A percentile compares a stretch with the other conserved stretches of the same genome.
phyloP scores from a whole-genome alignment of 148 eudicot species.

The Spergularia marina region DNA sequence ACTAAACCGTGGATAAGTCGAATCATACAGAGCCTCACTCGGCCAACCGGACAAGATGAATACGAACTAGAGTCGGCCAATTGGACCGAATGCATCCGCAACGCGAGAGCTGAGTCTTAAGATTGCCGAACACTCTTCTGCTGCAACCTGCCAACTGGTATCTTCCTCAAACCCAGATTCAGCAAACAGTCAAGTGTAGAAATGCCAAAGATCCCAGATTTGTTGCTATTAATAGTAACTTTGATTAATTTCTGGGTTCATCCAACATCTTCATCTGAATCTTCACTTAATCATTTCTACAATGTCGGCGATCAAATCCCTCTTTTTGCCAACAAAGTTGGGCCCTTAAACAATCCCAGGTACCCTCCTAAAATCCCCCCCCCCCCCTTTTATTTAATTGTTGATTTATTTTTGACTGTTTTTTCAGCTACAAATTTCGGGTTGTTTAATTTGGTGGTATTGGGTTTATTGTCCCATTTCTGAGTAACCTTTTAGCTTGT shows the following conservation, averaged over 20 bases:
- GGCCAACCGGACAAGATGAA: too few species aligned
- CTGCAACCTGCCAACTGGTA: too few species aligned
- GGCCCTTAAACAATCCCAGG: constrained; percentile 89
- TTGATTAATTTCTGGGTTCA: constrained; percentile 20
- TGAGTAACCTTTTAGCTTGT: neutral
- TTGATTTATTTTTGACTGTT: too few species aligned
- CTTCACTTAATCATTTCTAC: constrained; percentile 41
- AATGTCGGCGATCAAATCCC: constrained; percentile 79
- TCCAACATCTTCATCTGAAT: constrained; percentile 8
- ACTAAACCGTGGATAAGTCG: too few species aligned
- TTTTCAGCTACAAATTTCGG: neutral
- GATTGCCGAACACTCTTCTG: neutral
- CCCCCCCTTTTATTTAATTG: too few species aligned
- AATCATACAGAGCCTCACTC: too few species aligned
- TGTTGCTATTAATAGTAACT: neutral
- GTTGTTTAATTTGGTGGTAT: neutral
- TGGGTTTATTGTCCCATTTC: neutral
- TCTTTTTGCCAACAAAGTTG: constrained; percentile 63
- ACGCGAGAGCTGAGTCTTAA: too few species aligned
- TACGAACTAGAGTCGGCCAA: too few species aligned
- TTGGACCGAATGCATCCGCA: too few species aligned
- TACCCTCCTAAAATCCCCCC: too few species aligned
- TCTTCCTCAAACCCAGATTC: neutral
- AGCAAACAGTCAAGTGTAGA: neutral
- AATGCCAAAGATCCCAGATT: constrained; percentile 30